Conservation (phyloP, 257 asterid species). For the Rehmannia glutinosa region DNA sequence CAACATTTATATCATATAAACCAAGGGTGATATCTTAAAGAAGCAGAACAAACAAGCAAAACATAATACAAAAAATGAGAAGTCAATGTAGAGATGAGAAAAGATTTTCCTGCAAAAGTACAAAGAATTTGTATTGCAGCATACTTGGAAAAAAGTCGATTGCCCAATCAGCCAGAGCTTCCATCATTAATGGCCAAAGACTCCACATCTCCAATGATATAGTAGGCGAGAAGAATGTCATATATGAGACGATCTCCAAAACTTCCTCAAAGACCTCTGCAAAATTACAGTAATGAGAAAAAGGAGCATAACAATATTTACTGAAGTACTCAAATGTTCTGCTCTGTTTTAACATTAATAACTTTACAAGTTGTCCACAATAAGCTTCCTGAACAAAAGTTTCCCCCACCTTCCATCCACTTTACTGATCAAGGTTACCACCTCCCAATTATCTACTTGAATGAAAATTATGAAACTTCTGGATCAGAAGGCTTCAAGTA, state of each 20-base stretch:
- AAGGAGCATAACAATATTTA: background rate
- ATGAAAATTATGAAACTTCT: background rate
- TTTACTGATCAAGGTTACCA: conserved; percentile 1
- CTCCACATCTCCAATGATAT: conserved; percentile 98
- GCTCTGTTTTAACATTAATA: background rate
- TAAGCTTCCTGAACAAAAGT: background rate
- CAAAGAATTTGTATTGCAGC: conserved; percentile 15
- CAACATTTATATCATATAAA: background rate
- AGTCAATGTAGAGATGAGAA: background rate
- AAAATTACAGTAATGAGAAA: conserved; percentile 17
- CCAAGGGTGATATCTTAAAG: background rate
- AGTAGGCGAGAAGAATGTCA: conserved; percentile 94
- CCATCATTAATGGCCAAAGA: conserved; percentile 97
- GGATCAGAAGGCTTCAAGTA: background rate
- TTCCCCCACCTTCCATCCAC: background rate
- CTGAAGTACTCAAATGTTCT: background rate
- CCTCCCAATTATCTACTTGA: background rate
- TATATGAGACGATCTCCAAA: conserved; percentile 94
- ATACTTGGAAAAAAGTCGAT: conserved; percentile 95
- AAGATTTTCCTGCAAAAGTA: background rate
- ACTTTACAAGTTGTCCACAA: background rate
- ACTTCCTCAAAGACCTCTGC: conserved; percentile 99
- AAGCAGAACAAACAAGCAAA: background rate
- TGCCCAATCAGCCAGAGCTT: conserved; percentile 97
- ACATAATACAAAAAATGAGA: background rate